These are phyloP conservation scores for Zygosaccharomyces sapae DNA, from an alignment of 1,139 yeast genomes.

Conservation along the genomic window DNA sequence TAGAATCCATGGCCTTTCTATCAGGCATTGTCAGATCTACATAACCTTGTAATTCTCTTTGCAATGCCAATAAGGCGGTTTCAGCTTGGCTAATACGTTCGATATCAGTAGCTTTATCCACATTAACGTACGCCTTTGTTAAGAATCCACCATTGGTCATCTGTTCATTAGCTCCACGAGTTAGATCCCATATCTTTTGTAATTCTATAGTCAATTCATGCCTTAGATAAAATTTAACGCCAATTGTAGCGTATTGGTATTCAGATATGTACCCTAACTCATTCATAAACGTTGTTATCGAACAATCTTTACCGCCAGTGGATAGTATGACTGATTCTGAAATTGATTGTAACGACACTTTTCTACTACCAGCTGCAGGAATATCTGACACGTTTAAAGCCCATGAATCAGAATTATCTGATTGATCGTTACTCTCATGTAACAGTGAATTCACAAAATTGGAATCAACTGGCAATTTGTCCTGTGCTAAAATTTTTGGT, in stretches of 20 bases:
- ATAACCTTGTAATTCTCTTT: slow-evolving; percentile 62
- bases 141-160: slow-evolving; percentile 39
- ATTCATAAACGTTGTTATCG: slow-evolving; percentile 43
- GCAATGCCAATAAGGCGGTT: slow-evolving; percentile 56
- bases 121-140: slow-evolving; percentile 64
- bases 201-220: slow-evolving; percentile 55
- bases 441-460: slow-evolving; percentile 4
- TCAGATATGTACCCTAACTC: slow-evolving; percentile 70
- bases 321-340: slow-evolving; percentile 56
- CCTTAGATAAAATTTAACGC: slow-evolving; percentile 55
- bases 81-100: slow-evolving; percentile 66
- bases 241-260: slow-evolving; percentile 44
- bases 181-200: slow-evolving; percentile 34
- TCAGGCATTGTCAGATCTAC: slow-evolving; percentile 71
- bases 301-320: slow-evolving; percentile 35
- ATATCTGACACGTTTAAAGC: slow-evolving; percentile 69
- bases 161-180: slow-evolving; percentile 21
- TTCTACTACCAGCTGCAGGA: slow-evolving; percentile 74
- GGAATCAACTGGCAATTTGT: slow-evolving; percentile 14
- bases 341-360: slow-evolving; percentile 65
- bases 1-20: slow-evolving; percentile 73
- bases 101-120: slow-evolving; percentile 69
- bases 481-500: slow-evolving; percentile 12
- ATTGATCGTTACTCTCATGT: neutral
- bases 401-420: slow-evolving; percentile 42